Evolutionary conservation across 2,329 filamentous ascomycete species (phyloP).

Genomic region (Penicillium sp.): DNA sequence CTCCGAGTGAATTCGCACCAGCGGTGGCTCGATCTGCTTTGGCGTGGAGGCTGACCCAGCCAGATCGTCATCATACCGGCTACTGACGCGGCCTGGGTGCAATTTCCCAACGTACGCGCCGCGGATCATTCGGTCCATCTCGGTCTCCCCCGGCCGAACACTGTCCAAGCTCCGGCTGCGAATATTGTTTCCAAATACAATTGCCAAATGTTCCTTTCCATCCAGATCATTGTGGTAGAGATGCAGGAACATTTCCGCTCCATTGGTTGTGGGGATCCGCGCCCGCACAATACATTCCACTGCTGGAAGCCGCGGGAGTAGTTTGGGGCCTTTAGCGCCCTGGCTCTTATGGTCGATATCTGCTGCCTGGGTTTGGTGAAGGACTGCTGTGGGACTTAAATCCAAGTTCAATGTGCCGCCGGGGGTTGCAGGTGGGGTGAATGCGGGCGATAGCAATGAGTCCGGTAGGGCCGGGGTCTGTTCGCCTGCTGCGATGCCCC

Average conservation of each 20-base stretch:
- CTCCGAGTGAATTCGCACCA: conserved; percentile 95
- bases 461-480: conserved; percentile 50
- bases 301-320: conserved; percentile 72
- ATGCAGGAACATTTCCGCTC: conserved; percentile 95
- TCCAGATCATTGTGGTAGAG: conserved; percentile 91
- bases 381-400: conserved; percentile 29
- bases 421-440: conserved; percentile 48
- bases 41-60: conserved; percentile 17
- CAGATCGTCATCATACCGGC: conserved; percentile 56
- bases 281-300: conserved; percentile 95
- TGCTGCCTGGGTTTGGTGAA: conserved; percentile 31
- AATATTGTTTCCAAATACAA: conserved; percentile 89
- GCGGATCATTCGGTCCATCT: conserved; percentile 74
- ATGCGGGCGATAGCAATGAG: conserved; percentile 54
- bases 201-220: conserved; percentile 93
- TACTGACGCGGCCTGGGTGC: conserved; percentile 78
- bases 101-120: conserved; percentile 88
- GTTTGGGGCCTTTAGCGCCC: conserved; percentile 60
- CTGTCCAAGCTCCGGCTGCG: conserved; percentile 61
- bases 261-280: conserved; percentile 85
- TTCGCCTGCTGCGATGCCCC: conserved; percentile 26
- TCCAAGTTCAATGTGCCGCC: conserved; percentile 34
- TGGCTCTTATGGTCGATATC: conserved; percentile 26
- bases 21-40: conserved; percentile 51
- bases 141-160: conserved; percentile 47